phyloP scores from a whole-genome alignment of 495 filamentous ascomycete species.

The Halenospora varia region DNA sequence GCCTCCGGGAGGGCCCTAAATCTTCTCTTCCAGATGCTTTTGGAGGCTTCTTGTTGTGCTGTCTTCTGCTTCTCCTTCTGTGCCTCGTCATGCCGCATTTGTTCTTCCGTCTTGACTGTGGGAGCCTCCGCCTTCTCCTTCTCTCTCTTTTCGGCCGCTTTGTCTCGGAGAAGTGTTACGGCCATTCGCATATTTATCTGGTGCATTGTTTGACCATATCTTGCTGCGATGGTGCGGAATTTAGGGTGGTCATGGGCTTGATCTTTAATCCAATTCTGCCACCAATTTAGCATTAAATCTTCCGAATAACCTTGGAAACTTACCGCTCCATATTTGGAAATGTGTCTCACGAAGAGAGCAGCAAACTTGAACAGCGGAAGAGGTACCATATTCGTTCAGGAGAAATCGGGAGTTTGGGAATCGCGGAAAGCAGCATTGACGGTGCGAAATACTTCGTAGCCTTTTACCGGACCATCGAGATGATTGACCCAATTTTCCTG shows the following conservation, averaged over 20 bases:
- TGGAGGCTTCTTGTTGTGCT: slow-evolving; percentile 33
- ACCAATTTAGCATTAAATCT: slow-evolving; percentile 1
- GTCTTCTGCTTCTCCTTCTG: slow-evolving; percentile 40
- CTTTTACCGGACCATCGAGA: background rate
- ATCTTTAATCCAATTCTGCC: slow-evolving; percentile 84
- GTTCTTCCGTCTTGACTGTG: slow-evolving; percentile 76
- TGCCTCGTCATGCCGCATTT: slow-evolving; percentile 59
- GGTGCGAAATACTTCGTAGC: background rate
- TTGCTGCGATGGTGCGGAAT: slow-evolving; percentile 74
- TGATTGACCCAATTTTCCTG: background rate
- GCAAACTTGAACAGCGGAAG: slow-evolving; percentile 45
- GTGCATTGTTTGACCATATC: slow-evolving; percentile 73
- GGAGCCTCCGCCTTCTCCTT: slow-evolving; percentile 66
- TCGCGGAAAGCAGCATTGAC: background rate
- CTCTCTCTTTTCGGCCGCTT: slow-evolving; percentile 52
- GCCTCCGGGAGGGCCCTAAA: slow-evolving; percentile 78
- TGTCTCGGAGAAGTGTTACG: slow-evolving; percentile 79
- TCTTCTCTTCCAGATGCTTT: slow-evolving; percentile 46
- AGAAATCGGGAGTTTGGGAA: background rate
- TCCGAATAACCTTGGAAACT: no score
- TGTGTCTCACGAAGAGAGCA: slow-evolving; percentile 44
- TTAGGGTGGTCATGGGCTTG: slow-evolving; percentile 93
- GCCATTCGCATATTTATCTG: slow-evolving; percentile 90
- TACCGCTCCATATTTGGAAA: slow-evolving; percentile 61
- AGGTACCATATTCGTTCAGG: slow-evolving; percentile 41